These are phyloP conservation scores for Mycena citricolor DNA, from an alignment of 1,284 basidiomycete species.

Conservation along the genomic window DNA sequence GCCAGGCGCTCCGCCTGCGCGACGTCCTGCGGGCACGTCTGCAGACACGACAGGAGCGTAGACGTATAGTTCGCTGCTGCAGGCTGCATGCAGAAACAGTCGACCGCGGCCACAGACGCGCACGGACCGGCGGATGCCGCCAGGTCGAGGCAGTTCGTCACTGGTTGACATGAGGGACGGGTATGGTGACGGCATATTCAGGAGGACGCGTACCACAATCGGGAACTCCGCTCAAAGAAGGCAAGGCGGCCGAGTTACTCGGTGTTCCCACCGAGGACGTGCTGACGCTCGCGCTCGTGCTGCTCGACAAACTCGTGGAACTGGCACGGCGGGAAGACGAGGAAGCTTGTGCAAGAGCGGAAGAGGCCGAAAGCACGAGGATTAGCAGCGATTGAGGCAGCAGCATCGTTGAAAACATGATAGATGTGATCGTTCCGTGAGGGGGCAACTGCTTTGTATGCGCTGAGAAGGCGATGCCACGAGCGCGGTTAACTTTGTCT, in stretches of 20 bases:
- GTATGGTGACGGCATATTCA: no score
- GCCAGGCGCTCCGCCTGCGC: slow-evolving; percentile 6
- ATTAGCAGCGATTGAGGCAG: no score
- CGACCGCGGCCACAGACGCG: slow-evolving; percentile 5
- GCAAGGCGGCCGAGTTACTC: slow-evolving; percentile 8
- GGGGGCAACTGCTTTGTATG: no score
- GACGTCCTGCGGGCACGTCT: slow-evolving; percentile 7
- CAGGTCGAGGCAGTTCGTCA: slow-evolving; percentile 7
- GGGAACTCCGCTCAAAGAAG: slow-evolving; percentile 7
- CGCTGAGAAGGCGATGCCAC: no score
- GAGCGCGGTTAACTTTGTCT: no score
- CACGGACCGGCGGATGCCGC: slow-evolving; percentile 7
- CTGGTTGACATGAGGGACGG: no score
- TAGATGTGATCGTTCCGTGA: no score
- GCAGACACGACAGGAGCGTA: slow-evolving; percentile 7
- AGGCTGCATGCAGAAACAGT: slow-evolving; percentile 9
- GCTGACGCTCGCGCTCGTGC: neutral
- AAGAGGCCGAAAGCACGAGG: no score
- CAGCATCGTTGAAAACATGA: no score
- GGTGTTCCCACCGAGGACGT: slow-evolving; percentile 9
- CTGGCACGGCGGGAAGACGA: no score
- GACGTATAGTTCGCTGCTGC: slow-evolving; percentile 8
- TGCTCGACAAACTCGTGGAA: no score
- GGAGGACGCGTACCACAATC: slow-evolving; percentile 4
- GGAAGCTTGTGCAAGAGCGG: no score